phyloP scores from a whole-genome alignment of 768 basidiomycete species.

The Chalciporus chontae region DNA sequence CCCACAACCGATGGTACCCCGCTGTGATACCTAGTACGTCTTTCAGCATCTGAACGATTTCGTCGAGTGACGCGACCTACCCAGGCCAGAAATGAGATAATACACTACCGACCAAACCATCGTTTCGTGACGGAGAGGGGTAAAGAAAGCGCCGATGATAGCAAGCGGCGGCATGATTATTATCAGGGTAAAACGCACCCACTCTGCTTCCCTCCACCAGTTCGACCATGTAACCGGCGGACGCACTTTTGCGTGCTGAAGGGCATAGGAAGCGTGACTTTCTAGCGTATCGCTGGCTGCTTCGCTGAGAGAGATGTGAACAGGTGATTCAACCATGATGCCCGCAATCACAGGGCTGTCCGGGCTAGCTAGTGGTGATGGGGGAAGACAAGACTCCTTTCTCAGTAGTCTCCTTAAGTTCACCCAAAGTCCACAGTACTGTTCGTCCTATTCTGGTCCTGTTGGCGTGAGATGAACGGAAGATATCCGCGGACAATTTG shows the following conservation, averaged over 20 bases:
- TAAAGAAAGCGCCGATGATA: constrained; percentile 53
- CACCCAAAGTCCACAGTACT: not conserved
- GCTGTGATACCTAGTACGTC: constrained; percentile 68
- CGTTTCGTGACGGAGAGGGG: not conserved
- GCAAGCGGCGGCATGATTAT: constrained; percentile 67
- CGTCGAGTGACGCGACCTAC: not conserved
- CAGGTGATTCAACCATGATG: not conserved
- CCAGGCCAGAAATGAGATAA: not conserved
- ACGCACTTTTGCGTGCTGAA: constrained; percentile 56
- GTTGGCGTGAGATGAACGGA: not conserved
- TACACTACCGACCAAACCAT: not conserved
- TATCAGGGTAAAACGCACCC: constrained; percentile 65
- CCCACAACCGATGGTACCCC: constrained; percentile 97
- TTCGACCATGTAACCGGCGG: constrained; percentile 60
- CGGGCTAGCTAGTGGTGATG: not conserved
- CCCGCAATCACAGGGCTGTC: not conserved
- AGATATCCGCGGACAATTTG: not conserved
- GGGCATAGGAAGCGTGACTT: constrained; percentile 67
- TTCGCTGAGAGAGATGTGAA: not conserved
- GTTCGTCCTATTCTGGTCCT: not conserved
- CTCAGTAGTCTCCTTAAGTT: too few species aligned
- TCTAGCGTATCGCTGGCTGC: constrained; percentile 54
- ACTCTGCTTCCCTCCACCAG: constrained; percentile 58
- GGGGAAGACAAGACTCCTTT: too few species aligned
- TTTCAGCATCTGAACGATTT: constrained; percentile 28